Evolutionary conservation across 345 rosid genomes (phyloP), one percentile per base, ranked within the genome.

Genomic region (Salix brachista): DNA sequence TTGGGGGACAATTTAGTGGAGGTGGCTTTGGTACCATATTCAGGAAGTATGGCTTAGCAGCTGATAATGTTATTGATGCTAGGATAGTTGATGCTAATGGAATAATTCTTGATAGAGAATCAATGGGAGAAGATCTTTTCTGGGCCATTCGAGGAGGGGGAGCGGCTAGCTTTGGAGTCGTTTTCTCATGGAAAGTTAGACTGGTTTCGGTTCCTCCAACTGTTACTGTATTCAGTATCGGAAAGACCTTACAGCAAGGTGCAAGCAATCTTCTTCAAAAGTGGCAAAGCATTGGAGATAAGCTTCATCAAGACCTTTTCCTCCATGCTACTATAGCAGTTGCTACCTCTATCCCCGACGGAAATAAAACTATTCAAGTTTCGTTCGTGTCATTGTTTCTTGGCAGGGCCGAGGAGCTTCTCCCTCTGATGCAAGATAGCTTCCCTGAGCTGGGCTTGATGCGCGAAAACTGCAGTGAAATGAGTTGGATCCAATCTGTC

Each of bases 71-170:
- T 28, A 9, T 71, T 61, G 75, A 77, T 48, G 75, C 80, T 12
- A 64, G 39, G 5, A 32, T 78, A 19, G 32, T 78, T 28, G 76
- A 72, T 50, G 76, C 36, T 7, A 78, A 52, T 14, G 80, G 80
- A n/a, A 46, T 8, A 36, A 64, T 77, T 17, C 69, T 77, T 2
- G 28, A 71, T 50, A 46, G 76, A 18, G 34, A 72, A 41, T 71
- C 76, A 0, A 72, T 78, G 80, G 80, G 76, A 71, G 80, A 78
- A 65, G 72, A 78, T 48, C 58, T 78, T 2, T 78, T 78, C 41
- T 78, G 80, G 80, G 76, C 72, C 17, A 78, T 72, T 52, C 41
- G 80, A 36, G 80, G 76, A 18, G 80, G 80, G 1, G 80, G 80
- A 23, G 80, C 66, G 2, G 76, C 75, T 1, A 78, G 76, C 66